Conservation (phyloP, 108 stramenopile species). For the Nannochloropsis salina region DNA sequence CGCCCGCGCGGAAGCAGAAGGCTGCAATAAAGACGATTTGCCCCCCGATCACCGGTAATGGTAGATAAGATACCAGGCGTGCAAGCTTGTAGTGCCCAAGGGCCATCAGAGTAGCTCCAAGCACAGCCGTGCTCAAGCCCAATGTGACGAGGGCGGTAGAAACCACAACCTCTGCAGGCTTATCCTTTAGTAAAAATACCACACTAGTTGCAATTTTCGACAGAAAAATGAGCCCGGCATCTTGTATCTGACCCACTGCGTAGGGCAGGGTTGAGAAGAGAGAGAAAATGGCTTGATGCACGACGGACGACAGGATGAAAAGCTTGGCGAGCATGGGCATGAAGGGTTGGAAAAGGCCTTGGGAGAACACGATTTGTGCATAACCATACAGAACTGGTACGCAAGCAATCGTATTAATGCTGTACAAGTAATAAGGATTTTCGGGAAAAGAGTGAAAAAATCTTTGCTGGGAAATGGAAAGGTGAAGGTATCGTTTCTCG, state of each 20-base stretch:
- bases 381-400: background rate
- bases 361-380: background rate
- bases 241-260: slow-evolving; percentile 92
- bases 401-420: background rate
- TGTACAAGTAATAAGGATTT: background rate
- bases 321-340: slow-evolving; percentile 56
- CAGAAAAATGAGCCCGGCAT: slow-evolving; percentile 94
- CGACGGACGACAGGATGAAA: slow-evolving; percentile 66
- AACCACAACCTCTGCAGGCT: slow-evolving; percentile 48
- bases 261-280: slow-evolving; percentile 72
- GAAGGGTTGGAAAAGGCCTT: slow-evolving; percentile 35
- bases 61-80: slow-evolving; percentile 77
- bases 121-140: slow-evolving; percentile 66
- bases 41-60: slow-evolving; percentile 78
- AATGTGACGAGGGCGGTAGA: slow-evolving; percentile 60
- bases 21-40: slow-evolving; percentile 66
- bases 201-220: slow-evolving; percentile 72
- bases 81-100: slow-evolving; percentile 75
- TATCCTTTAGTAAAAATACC: slow-evolving; percentile 58
- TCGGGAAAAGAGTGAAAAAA: background rate
- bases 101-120: slow-evolving; percentile 71
- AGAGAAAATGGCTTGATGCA: slow-evolving; percentile 87
- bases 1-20: slow-evolving; percentile 85
- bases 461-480: background rate
- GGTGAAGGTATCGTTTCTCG: background rate